These are phyloP conservation scores for Calonectria multiphialidica DNA, from an alignment of 2,329 filamentous ascomycete genomes.

Conservation along the genomic window DNA sequence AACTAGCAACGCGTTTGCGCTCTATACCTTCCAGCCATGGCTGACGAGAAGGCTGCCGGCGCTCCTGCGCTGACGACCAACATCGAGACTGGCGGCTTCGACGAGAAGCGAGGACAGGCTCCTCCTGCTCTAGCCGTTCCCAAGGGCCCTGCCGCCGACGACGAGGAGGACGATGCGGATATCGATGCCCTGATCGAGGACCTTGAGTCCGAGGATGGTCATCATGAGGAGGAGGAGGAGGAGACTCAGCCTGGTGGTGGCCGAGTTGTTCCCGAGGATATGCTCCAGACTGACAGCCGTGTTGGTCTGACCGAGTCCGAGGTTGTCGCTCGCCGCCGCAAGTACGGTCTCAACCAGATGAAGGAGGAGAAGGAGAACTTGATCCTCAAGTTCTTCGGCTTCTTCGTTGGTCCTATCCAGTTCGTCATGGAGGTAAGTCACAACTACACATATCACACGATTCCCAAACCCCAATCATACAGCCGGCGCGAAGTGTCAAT, in stretches of 20 bases:
- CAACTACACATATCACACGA: background rate
- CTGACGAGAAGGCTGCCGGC: conserved; percentile 64
- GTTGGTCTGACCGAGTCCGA: conserved; percentile 80
- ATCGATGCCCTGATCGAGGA: conserved; percentile 91
- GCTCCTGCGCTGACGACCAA: conserved; percentile 72
- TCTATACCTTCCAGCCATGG: conserved; percentile 55
- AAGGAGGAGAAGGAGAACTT: conserved; percentile 91
- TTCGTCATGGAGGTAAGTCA: conserved; percentile 88
- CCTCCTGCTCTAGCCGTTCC: conserved; percentile 48
- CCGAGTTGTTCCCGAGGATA: conserved; percentile 76
- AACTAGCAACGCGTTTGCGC: conserved; percentile 33
- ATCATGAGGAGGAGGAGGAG: conserved; percentile 71
- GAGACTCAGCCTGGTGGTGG: conserved; percentile 63
- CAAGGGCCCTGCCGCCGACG: conserved; percentile 59
- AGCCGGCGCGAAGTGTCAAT: background rate
- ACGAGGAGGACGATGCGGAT: conserved; percentile 82
- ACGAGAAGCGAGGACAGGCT: conserved; percentile 68
- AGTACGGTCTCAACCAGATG: conserved; percentile 89
- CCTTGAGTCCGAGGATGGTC: conserved; percentile 84
- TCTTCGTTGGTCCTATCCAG: conserved; percentile 91
- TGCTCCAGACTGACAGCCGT: conserved; percentile 81
- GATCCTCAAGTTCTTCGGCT: conserved; percentile 83
- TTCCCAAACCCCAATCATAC: background rate
- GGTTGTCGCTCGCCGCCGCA: conserved; percentile 73
- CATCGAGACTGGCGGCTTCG: conserved; percentile 74